Base-by-base conservation (phyloP, 2,329 filamentous ascomycete species). In the Alternaria longipes region DNA sequence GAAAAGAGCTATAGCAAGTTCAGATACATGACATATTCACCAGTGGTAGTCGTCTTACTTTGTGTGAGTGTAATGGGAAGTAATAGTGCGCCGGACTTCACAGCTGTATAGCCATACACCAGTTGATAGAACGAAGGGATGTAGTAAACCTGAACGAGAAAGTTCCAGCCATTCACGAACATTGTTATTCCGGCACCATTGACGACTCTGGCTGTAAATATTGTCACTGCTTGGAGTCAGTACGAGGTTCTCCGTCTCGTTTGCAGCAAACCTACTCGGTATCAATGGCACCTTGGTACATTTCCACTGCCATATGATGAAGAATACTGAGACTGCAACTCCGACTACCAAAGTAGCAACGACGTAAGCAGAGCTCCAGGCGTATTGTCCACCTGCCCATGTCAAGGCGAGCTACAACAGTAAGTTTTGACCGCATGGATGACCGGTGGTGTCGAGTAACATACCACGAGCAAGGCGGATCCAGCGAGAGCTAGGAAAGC, bases 51-150 rank as follows among this genome's bases (percentile, higher is more conserved):
- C 32, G 3, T 56, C 67, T 44, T 60, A 70, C 68, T 70, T 41
- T 70, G 82, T 3, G 79, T 77, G 36, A 87, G 71, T 0, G 68
- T 74, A 22, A 73, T 82, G 72, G 72, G 89, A 84, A 9, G 77
- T 74, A 20, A 76, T 74, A 12, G 86, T 81, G 65, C 80, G 2
- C 86, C 87, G 2, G 87, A 87, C 22, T 80, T 78, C 14, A 84
- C 76, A 0, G 82, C 78, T 5, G 78, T 78, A 71, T 79, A 81
- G n/a, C 80, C 78, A 36, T 83, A 81, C 2, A 84, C 85, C 54
- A 88, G 87, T 65, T 90, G 87, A 42, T 86, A 85, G 72, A 88
- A 90, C 0, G 89, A 78, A 0, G 88, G 87, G 4, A 90, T 74
- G 66, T 87, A 90, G 73, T 89, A 90, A 1, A 89, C 74, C 56